phyloP scores from a whole-genome alignment of 2,329 filamentous ascomycete species.

The Apiospora aurea region DNA sequence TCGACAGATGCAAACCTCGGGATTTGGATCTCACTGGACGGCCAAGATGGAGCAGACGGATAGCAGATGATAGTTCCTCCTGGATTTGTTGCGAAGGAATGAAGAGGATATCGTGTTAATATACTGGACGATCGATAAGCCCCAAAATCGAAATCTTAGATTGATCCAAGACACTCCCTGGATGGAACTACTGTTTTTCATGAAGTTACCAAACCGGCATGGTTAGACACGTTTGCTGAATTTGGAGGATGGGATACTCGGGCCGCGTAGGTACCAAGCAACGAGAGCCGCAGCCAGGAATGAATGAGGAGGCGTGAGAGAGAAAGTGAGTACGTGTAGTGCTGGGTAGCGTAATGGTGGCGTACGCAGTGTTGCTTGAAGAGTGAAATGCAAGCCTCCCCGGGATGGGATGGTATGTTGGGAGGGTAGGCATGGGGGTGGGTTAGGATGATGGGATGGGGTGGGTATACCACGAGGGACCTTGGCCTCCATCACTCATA shows the following conservation, averaged over 20 bases:
- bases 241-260: slow-evolving; percentile 36
- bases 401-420: not conserved
- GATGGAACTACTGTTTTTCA: slow-evolving; percentile 17
- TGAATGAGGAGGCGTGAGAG: slow-evolving; percentile 30
- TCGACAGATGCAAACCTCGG: not conserved
- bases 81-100: slow-evolving; percentile 32
- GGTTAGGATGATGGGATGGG: not conserved
- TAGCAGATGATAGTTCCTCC: not conserved
- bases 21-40: not conserved
- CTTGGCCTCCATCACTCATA: not conserved
- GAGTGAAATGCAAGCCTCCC: slow-evolving; percentile 10
- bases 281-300: slow-evolving; percentile 36
- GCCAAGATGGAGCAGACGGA: not conserved
- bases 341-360: slow-evolving; percentile 30
- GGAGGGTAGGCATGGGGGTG: not conserved
- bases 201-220: slow-evolving; percentile 35
- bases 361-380: slow-evolving; percentile 22
- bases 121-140: slow-evolving; percentile 30
- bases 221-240: slow-evolving; percentile 34
- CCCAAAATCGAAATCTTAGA: slow-evolving; percentile 9
- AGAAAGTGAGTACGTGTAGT: not conserved
- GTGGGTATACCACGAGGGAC: not conserved
- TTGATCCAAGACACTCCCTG: slow-evolving; percentile 17
- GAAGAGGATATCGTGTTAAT: slow-evolving; percentile 39
- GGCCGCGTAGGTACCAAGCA: slow-evolving; percentile 36